Evolutionary conservation across 371 early-diverging fungal genomes (phyloP), one percentile per base, ranked within the genome.

Genomic region (Cladochytrium tenue): DNA sequence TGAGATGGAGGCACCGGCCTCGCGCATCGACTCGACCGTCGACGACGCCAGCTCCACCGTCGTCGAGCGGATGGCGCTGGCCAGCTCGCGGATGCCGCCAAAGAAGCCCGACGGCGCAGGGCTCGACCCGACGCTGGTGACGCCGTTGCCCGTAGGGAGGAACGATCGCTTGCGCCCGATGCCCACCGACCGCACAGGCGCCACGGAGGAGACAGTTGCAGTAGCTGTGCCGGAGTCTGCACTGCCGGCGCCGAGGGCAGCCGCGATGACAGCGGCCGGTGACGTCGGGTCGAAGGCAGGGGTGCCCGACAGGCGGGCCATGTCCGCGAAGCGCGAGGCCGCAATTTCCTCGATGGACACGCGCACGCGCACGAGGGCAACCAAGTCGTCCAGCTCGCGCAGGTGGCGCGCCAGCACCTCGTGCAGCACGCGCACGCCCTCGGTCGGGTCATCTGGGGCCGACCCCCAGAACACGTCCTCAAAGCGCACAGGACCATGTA

Each of bases 391-490:
- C 5, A 62, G 69, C 51, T 72, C 73, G 1, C 53, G 51, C 32
- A 72, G 63, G 53, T 72, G 73, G 33, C 62, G 66, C 31, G 36
- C 3, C 52, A 72, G 62, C 30, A 72, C 63, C 7, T 32, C 31
- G 52, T 72, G 73, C 27, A 72, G 68, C 23, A 64, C 58, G 31
- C 58, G 32, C 28, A 72, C 73, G 26, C 73, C 73, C 10, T 51
- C 65, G 32, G 69, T 65, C 13, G 73, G 69, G 60, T 68, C 63
- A 32, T 61, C 63, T 53, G 60, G 60, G 62, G 64, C 62, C 7
- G 69, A 60, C 33, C 73, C 73, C 73, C 73, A 72, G 52, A 68
- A 72, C 63, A 62, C 58, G 58, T 72, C 73, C 23, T 72, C 66
- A 61, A 72, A 72, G 31, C 68, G 57, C 20, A 68, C 27, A 20